Evolutionary conservation across 2,329 filamentous ascomycete genomes (phyloP).

Genomic region (Sphaceloma murrayae): DNA sequence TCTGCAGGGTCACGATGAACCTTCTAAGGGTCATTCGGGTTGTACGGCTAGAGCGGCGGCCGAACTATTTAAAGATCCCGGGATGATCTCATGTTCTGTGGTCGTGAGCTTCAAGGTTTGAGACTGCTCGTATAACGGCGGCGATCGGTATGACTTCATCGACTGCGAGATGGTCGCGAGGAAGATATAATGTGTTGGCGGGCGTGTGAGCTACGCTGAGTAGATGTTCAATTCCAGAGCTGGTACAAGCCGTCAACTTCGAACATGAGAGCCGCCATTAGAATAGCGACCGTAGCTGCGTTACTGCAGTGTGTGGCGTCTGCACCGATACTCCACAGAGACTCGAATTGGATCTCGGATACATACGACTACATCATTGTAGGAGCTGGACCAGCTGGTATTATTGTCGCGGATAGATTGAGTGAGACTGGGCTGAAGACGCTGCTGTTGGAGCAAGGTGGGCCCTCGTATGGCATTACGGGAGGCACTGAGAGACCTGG

Average conservation of each 20-base stretch:
- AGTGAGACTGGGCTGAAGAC: constrained; percentile 45
- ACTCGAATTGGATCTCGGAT: background rate
- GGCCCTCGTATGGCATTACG: constrained; percentile 30
- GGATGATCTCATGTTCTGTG: no score
- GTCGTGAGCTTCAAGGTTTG: constrained; percentile 3
- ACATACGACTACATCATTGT: constrained; percentile 33
- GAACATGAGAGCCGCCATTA: background rate
- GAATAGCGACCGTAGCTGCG: background rate
- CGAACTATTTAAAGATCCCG: no score
- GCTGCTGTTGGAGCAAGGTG: constrained; percentile 44
- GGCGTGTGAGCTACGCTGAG: background rate
- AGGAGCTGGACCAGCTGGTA: constrained; percentile 45
- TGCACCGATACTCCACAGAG: background rate
- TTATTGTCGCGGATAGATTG: constrained; percentile 44
- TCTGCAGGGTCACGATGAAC: no score
- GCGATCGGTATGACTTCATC: constrained; percentile 1
- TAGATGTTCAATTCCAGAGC: background rate
- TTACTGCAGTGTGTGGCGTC: background rate
- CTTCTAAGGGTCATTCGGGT: no score
- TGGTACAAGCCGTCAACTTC: no score
- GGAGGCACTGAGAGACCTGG: constrained; percentile 36
- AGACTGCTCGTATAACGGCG: background rate
- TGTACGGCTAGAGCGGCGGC: no score
- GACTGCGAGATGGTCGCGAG: background rate
- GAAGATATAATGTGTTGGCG: background rate